Percentiles rank a stretch among this genome's conserved stretches.
phyloP scores from a whole-genome alignment of 2,329 filamentous ascomycete species.

The Exophiala lecanii-corni region DNA sequence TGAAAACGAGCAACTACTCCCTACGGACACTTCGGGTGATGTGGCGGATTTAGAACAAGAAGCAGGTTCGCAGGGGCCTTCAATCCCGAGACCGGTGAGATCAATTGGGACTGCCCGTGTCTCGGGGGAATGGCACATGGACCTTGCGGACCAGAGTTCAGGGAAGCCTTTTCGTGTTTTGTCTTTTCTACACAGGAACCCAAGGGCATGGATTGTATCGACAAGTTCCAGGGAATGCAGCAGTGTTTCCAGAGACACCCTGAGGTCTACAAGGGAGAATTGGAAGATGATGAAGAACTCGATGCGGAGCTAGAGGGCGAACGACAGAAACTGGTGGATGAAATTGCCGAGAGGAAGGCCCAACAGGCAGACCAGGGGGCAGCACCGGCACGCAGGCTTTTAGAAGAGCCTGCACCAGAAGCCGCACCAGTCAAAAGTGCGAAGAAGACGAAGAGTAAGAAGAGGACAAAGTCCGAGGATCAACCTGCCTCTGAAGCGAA shows the following conservation, averaged over 20 bases:
- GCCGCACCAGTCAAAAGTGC: background rate
- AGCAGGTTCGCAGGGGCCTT: constrained; percentile 86
- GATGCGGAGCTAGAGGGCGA: constrained; percentile 34
- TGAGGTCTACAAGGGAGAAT: constrained; percentile 85
- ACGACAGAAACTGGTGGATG: constrained; percentile 28
- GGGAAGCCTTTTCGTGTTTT: constrained; percentile 94
- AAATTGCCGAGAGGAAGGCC: constrained; percentile 26
- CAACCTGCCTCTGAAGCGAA: background rate
- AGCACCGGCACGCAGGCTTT: constrained; percentile 10
- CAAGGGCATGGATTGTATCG: constrained; percentile 96
- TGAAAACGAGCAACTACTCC: constrained; percentile 20
- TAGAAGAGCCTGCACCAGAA: constrained; percentile 18
- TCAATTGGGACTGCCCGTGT: constrained; percentile 99
- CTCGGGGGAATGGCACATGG: constrained; percentile 95
- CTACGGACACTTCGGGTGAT: constrained; percentile 17
- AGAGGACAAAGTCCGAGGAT: background rate
- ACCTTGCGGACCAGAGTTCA: constrained; percentile 93
- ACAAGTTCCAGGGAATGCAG: constrained; percentile 97
- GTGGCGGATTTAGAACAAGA: constrained; percentile 68
- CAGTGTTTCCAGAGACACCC: constrained; percentile 92
- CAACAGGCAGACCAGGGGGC: constrained; percentile 10
- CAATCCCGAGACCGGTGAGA: constrained; percentile 97
- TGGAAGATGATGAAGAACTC: constrained; percentile 68
- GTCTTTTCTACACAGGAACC: constrained; percentile 92
- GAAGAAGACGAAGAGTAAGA: constrained; percentile 2